Conservation (phyloP, 2,329 filamentous ascomycete genomes). For the Fonsecaea erecta region DNA sequence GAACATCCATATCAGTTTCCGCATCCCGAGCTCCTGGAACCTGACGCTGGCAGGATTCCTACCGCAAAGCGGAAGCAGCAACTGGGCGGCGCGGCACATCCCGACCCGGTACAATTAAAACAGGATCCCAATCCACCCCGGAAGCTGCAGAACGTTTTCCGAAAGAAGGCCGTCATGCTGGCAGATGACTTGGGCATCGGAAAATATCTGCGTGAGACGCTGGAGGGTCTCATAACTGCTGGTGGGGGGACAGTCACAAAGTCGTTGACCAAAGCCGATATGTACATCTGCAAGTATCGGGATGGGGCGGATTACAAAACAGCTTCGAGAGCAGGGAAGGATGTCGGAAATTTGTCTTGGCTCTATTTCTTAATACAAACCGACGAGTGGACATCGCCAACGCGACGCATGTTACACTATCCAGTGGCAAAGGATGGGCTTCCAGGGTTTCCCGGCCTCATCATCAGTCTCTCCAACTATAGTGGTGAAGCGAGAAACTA, state of each 20-base stretch:
- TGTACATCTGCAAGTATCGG: conserved; percentile 85
- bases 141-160: conserved; percentile 70
- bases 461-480: conserved; percentile 94
- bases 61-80: conserved; percentile 63
- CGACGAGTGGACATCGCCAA: conserved; percentile 85
- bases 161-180: conserved; percentile 76
- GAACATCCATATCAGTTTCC: conserved; percentile 86
- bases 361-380: conserved; percentile 88
- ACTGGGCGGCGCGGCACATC: conserved; percentile 67
- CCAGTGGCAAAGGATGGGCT: conserved; percentile 78
- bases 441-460: conserved; percentile 74
- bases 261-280: conserved; percentile 72
- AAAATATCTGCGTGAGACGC: conserved; percentile 66
- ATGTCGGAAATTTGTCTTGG: conserved; percentile 92
- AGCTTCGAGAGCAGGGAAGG: conserved; percentile 76
- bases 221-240: conserved; percentile 71
- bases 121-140: conserved; percentile 42
- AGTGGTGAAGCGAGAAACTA: conserved; percentile 92
- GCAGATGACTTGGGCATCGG: conserved; percentile 74
- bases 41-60: conserved; percentile 58
- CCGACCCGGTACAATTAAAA: conserved; percentile 41
- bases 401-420: conserved; percentile 84
- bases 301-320: conserved; percentile 77
- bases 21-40: conserved; percentile 77
- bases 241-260: conserved; percentile 73